A percentile compares a stretch with the other conserved stretches of the same genome.
These are phyloP conservation scores for Colletotrichum trifolii DNA, from an alignment of 2,329 filamentous ascomycete species.

Conservation along the genomic window DNA sequence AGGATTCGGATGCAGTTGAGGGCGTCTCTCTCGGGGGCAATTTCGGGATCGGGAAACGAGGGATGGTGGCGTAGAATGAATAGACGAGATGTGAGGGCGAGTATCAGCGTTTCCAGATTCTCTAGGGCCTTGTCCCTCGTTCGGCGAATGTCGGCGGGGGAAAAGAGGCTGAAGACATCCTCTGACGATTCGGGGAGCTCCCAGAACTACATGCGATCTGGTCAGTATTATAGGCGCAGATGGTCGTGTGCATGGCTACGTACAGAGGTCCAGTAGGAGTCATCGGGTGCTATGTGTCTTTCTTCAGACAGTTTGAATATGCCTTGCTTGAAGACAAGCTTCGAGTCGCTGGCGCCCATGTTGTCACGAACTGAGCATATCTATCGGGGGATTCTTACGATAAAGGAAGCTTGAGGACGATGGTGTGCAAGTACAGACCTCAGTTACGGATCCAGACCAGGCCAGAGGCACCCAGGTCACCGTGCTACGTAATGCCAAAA, in stretches of 20 bases:
- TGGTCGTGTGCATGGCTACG: slow-evolving; percentile 48
- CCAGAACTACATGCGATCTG: slow-evolving; percentile 77
- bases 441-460: slow-evolving; percentile 26
- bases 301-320: slow-evolving; percentile 97
- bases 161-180: slow-evolving; percentile 96
- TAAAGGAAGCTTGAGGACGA: slow-evolving; percentile 30
- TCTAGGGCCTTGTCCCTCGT: slow-evolving; percentile 86
- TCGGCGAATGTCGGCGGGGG: slow-evolving; percentile 86
- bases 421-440: not conserved
- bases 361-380: slow-evolving; percentile 39
- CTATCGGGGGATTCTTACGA: slow-evolving; percentile 24
- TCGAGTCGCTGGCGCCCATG: slow-evolving; percentile 99
- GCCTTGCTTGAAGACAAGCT: slow-evolving; percentile 98
- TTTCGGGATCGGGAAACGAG: slow-evolving; percentile 87
- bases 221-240: slow-evolving; percentile 26
- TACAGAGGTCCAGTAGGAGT: slow-evolving; percentile 93
- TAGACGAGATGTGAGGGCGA: slow-evolving; percentile 84
- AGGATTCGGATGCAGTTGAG: slow-evolving; percentile 95
- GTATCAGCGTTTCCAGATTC: slow-evolving; percentile 89
- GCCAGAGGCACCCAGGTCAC: slow-evolving; percentile 16
- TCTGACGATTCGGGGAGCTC: slow-evolving; percentile 95
- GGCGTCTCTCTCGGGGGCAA: slow-evolving; percentile 87
- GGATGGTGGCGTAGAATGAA: slow-evolving; percentile 87
- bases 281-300: slow-evolving; percentile 85
- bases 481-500: slow-evolving; percentile 35